Conservation (phyloP, 1,284 basidiomycete genomes). For the Ceratobasidium sp. region DNA sequence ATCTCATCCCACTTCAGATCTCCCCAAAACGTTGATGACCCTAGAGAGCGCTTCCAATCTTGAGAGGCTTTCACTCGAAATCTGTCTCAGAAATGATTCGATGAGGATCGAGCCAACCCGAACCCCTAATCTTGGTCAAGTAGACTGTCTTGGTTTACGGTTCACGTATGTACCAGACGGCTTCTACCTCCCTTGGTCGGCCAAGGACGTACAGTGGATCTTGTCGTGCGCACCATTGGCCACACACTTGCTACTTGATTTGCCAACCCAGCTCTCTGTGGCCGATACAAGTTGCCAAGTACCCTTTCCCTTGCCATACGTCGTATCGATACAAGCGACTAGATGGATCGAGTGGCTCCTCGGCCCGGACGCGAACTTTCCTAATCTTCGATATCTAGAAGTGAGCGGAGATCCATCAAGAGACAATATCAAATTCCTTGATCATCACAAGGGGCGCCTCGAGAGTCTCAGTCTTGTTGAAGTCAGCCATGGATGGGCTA, state of each 20-base stretch:
- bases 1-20: background rate
- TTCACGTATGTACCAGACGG: background rate
- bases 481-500: background rate
- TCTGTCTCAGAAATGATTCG: background rate
- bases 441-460: background rate
- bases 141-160: background rate
- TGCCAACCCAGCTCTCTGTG: background rate
- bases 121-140: background rate
- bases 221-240: background rate
- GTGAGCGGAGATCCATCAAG: constrained; percentile 10
- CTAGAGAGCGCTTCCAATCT: background rate
- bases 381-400: constrained; percentile 1
- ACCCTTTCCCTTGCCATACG: background rate
- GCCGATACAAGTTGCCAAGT: background rate
- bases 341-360: constrained; percentile 5
- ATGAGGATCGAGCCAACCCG: background rate
- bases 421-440: background rate
- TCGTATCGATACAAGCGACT: constrained; percentile 6
- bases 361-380: background rate
- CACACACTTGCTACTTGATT: background rate
- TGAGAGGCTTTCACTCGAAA: background rate
- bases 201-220: constrained; percentile 9
- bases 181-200: background rate
- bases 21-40: background rate
- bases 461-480: background rate